These are phyloP conservation scores for Hyparrhenia diplandra DNA, from an alignment of 176 grass and related monocot species.

Conservation along the genomic window DNA sequence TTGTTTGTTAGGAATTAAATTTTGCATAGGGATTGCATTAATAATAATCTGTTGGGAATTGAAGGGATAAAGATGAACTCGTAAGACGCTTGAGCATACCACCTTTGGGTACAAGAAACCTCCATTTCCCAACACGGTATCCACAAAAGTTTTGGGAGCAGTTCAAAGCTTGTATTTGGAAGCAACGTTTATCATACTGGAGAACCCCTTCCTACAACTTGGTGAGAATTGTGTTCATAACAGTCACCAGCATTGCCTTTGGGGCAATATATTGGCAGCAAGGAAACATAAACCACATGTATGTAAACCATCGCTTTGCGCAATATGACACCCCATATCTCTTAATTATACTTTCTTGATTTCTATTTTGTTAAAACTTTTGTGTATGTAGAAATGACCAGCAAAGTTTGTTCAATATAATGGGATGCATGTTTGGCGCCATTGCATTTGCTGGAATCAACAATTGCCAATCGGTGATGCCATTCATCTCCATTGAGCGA, in stretches of 20 bases:
- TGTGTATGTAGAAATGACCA: conserved; percentile 33
- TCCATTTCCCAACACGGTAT: conserved; percentile 49
- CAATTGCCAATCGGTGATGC: conserved; percentile 49
- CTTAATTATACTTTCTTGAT: background rate
- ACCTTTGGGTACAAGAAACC: conserved; percentile 27
- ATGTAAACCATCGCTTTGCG: conserved; percentile 18
- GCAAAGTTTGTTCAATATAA: conserved; percentile 68
- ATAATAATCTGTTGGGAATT: conserved; percentile 9
- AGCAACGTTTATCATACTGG: conserved; percentile 70
- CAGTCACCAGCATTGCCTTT: background rate
- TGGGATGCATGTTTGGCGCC: conserved; percentile 49
- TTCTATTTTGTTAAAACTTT: background rate
- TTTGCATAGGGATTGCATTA: background rate
- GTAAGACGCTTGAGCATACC: conserved; percentile 41
- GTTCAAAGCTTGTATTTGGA: conserved; percentile 78
- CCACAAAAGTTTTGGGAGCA: conserved; percentile 54
- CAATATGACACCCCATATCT: background rate
- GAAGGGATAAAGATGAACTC: conserved; percentile 45
- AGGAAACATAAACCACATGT: conserved; percentile 49
- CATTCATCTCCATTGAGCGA: conserved; percentile 53
- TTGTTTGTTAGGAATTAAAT: background rate
- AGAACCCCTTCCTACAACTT: conserved; percentile 76
- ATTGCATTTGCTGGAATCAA: conserved; percentile 45
- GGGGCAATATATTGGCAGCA: conserved; percentile 53
- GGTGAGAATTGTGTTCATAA: conserved; percentile 43